Evolutionary conservation across 768 basidiomycete genomes (phyloP).

Genomic region (Termitomyces sp.): DNA sequence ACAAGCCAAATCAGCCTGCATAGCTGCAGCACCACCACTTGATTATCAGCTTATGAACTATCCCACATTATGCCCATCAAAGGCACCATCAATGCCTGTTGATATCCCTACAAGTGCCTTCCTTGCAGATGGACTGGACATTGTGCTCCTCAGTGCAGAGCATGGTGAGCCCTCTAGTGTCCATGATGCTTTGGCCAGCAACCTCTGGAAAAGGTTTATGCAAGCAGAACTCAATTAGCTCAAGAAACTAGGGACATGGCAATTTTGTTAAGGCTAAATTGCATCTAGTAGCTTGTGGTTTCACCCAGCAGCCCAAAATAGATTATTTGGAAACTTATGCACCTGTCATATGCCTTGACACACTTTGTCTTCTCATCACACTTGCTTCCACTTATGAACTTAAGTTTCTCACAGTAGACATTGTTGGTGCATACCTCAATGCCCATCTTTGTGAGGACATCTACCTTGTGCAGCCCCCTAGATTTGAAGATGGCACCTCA

Average conservation of each 20-base stretch:
- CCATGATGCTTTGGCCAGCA: conserved; percentile 2
- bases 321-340: conserved; percentile 17
- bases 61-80: background rate
- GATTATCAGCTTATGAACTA: conserved; percentile 8
- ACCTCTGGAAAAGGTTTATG: conserved; percentile 19
- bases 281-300: background rate
- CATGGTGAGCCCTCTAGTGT: conserved; percentile 3
- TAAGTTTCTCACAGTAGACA: conserved; percentile 17
- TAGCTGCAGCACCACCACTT: background rate
- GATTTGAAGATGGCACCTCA: conserved; percentile 14
- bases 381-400: conserved; percentile 26
- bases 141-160: background rate
- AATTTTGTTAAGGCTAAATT: conserved; percentile 9
- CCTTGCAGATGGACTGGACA: background rate
- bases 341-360: conserved; percentile 27
- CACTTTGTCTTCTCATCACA: conserved; percentile 24
- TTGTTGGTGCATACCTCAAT: background rate
- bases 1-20: background rate
- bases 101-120: background rate
- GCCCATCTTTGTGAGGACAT: conserved; percentile 16
- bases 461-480: conserved; percentile 31
- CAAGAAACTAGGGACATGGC: conserved; percentile 23
- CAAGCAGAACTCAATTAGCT: conserved; percentile 20
- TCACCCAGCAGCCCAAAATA: background rate
- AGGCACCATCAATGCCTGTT: background rate